Conservation (phyloP, 345 rosid genomes). For the Trapa incisa region DNA sequence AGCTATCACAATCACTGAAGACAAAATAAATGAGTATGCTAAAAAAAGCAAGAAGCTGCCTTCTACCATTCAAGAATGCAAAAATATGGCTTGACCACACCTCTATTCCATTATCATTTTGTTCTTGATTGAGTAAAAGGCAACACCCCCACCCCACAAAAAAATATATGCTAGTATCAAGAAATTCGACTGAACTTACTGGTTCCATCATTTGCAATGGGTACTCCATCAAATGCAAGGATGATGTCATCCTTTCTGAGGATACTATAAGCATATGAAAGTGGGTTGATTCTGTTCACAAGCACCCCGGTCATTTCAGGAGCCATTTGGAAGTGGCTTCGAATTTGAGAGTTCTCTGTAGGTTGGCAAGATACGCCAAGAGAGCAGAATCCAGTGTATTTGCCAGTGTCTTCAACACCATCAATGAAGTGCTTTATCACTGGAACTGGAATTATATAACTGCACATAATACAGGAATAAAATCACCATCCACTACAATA, state of each 20-base stretch:
- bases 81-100: not conserved
- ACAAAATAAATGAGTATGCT: not conserved
- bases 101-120: not conserved
- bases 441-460: conserved; percentile 82
- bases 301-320: conserved; percentile 74
- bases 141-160: too few species aligned
- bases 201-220: conserved; percentile 83
- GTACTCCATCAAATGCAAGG: conserved; percentile 65
- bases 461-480: conserved; percentile 20
- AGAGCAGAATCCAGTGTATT: conserved; percentile 68
- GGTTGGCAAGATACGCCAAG: conserved; percentile 79
- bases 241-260: conserved; percentile 70
- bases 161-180: not conserved
- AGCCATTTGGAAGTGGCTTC: conserved; percentile 44
- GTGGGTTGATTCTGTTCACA: conserved; percentile 68
- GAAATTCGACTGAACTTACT: conserved; percentile 19
- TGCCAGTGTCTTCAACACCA: conserved; percentile 61
- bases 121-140: not conserved
- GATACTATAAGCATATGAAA: conserved; percentile 43
- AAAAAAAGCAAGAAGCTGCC: not conserved
- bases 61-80: not conserved
- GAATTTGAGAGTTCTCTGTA: conserved; percentile 69
- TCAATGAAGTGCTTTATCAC: conserved; percentile 66
- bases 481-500: not conserved
- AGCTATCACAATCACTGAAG: not conserved